These are phyloP conservation scores for Sporothrix pallida DNA, from an alignment of 2,329 filamentous ascomycete genomes.

Conservation along the genomic window DNA sequence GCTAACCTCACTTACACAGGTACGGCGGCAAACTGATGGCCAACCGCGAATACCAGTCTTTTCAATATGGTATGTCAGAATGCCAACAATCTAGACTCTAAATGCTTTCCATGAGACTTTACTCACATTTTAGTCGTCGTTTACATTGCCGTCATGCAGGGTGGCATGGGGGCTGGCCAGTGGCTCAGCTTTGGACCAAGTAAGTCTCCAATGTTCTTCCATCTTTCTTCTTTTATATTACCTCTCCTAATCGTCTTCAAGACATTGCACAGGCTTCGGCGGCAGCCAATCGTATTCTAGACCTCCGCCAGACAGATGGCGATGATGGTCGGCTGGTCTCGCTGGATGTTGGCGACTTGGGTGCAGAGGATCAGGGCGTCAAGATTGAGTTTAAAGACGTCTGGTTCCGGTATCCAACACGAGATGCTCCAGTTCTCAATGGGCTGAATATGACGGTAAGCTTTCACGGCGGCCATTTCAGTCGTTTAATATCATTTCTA, in stretches of 20 bases:
- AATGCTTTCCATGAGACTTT: too few relatives aligned
- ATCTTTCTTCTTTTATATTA: not conserved
- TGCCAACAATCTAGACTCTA: accelerated
- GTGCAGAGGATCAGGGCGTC: slow-evolving; percentile 42
- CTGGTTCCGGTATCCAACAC: slow-evolving; percentile 72
- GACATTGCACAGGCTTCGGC: slow-evolving; percentile 45
- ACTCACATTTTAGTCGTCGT: slow-evolving; percentile 41
- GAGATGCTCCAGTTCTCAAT: slow-evolving; percentile 71
- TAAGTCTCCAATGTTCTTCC: slow-evolving; percentile 33
- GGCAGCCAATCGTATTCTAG: slow-evolving; percentile 44
- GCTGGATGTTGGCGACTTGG: slow-evolving; percentile 41
- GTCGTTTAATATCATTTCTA: not conserved
- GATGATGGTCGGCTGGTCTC: slow-evolving; percentile 40
- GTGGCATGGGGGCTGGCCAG: slow-evolving; percentile 44
- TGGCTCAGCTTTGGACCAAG: slow-evolving; percentile 46
- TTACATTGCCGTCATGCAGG: slow-evolving; percentile 46
- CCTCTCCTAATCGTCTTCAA: slow-evolving; percentile 24
- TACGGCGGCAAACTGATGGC: slow-evolving; percentile 44
- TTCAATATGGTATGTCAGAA: slow-evolving; percentile 42
- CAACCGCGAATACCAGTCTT: slow-evolving; percentile 43
- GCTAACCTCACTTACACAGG: slow-evolving; percentile 30
- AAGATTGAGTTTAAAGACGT: slow-evolving; percentile 70
- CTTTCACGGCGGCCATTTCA: slow-evolving; percentile 19
- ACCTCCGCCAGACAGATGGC: slow-evolving; percentile 40
- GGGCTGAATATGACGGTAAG: slow-evolving; percentile 65